Conservation (phyloP, 306 rosid species). For the Phaseolus lunatus region DNA sequence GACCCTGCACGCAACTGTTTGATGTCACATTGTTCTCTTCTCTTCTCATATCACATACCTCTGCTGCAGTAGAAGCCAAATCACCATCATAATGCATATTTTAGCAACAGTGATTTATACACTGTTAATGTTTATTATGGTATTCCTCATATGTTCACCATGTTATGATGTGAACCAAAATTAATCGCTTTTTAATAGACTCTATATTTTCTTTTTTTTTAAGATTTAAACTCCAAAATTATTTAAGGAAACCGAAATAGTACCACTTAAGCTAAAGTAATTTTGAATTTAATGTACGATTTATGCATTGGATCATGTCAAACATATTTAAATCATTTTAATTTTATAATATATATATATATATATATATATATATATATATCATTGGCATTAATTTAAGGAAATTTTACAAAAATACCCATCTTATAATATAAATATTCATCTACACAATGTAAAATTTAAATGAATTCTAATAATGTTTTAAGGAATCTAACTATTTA, state of each 20-base stretch:
- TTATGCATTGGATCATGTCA: neutral
- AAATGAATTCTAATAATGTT: too few species aligned
- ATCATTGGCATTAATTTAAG: neutral
- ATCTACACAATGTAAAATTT: neutral
- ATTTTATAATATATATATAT: too few species aligned
- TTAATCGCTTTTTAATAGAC: too few species aligned
- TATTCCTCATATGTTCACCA: too few species aligned
- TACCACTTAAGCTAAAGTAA: too few species aligned
- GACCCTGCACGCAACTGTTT: constrained; percentile 53
- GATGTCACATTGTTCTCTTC: constrained; percentile 24
- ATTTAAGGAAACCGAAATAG: too few species aligned
- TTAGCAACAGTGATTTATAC: neutral
- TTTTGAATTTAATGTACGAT: neutral
- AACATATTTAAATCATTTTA: neutral
- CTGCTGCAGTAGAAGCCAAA: neutral
- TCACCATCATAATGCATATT: neutral
- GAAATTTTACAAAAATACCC: neutral
- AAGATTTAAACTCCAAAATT: too few species aligned
- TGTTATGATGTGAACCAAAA: too few species aligned
- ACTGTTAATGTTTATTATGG: too few species aligned
- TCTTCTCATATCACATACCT: neutral
- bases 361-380: too few species aligned
- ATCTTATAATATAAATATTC: neutral
- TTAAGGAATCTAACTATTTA: neutral
- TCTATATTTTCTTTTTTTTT: too few species aligned